phyloP scores from a whole-genome alignment of 139 green algal genomes.

The Deuterostichococcus epilithicus region DNA sequence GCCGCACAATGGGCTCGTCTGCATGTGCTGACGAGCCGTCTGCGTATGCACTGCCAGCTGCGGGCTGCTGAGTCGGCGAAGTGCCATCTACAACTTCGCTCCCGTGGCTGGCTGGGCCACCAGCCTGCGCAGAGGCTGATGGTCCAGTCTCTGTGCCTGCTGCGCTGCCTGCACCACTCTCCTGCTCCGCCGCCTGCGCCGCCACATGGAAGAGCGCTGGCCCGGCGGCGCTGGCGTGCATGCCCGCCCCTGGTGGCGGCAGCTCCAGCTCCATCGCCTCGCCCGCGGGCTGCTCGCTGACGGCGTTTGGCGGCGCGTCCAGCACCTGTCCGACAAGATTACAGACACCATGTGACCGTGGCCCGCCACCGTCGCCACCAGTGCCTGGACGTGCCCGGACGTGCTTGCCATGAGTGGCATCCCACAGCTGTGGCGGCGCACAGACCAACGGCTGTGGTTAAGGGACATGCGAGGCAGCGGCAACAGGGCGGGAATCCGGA shows the following conservation, averaged over 20 bases:
- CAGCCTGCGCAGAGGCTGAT: background rate
- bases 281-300: background rate
- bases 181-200: no score
- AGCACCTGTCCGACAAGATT: slow-evolving; percentile 23
- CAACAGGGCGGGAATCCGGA: background rate
- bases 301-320: slow-evolving; percentile 37
- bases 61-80: no score
- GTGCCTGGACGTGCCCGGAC: background rate
- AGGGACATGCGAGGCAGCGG: background rate
- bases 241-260: background rate
- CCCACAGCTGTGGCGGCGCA: background rate
- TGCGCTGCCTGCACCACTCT: background rate
- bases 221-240: no score
- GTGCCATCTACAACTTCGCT: no score
- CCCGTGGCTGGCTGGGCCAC: no score
- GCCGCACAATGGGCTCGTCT: background rate
- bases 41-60: no score
- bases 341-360: background rate
- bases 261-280: background rate
- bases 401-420: background rate
- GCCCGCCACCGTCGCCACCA: slow-evolving; percentile 24
- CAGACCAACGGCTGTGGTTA: background rate
- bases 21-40: no score
- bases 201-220: no score
- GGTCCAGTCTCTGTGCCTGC: background rate